phyloP scores from a whole-genome alignment of 2,329 filamentous ascomycete genomes.

The Colletotrichum melonis region DNA sequence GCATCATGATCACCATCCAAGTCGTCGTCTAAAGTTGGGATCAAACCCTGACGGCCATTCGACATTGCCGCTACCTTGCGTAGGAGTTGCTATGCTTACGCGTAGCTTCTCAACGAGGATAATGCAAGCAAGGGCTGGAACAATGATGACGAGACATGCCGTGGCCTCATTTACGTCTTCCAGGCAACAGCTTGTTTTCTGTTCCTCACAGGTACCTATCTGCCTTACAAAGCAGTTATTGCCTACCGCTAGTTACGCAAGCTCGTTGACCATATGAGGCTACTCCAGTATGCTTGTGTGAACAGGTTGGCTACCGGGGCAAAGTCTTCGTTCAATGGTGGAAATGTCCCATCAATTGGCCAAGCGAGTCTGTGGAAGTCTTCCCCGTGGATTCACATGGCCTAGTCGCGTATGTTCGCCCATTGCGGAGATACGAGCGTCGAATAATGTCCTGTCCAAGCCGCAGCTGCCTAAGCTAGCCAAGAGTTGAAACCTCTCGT shows the following conservation, averaged over 20 bases:
- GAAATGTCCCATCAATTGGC: not conserved
- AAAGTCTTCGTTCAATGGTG: not conserved
- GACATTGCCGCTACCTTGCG: not conserved
- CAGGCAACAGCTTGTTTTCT: not conserved
- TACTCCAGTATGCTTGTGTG: not conserved
- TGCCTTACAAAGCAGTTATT: not conserved
- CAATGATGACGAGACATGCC: not conserved
- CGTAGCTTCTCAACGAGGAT: not conserved
- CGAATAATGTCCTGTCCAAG: not conserved
- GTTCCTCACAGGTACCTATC: not conserved
- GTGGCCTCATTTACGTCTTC: not conserved
- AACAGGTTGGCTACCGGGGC: not conserved
- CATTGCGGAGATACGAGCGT: not conserved
- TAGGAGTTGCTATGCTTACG: not conserved
- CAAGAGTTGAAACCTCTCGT: not conserved
- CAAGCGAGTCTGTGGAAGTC: not conserved
- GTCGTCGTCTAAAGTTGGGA: not conserved
- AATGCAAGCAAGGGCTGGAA: not conserved
- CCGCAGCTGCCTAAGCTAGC: not conserved
- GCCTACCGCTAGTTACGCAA: not conserved
- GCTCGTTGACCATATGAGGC: not conserved
- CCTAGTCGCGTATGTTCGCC: not conserved
- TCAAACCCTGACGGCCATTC: not conserved
- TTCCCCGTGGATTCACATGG: too few species aligned
- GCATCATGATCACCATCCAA: not conserved